Evolutionary conservation across 805 yeast genomes (phyloP).

Genomic region (Candida ulmi): DNA sequence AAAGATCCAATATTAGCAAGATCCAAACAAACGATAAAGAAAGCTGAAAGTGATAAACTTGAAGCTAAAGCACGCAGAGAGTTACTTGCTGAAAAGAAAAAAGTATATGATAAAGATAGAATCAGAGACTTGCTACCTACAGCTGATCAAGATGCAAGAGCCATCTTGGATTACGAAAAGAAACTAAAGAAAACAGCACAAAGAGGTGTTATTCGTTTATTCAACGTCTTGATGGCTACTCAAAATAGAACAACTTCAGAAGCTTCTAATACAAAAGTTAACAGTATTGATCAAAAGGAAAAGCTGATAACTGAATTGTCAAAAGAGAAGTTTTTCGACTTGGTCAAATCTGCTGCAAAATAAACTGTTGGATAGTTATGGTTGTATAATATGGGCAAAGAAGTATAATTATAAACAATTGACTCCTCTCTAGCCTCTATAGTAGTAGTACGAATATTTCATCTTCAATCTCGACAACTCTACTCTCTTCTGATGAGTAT

Average conservation of each 20-base stretch:
- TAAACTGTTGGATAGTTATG: no score
- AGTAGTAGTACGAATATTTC: no score
- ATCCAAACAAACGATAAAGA: conserved; percentile 61
- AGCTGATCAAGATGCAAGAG: conserved; percentile 52
- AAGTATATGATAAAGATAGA: conserved; percentile 59
- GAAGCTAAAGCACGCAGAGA: conserved; percentile 79
- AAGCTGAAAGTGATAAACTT: conserved; percentile 73
- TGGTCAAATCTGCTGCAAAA: conserved; percentile 75
- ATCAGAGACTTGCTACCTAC: conserved; percentile 62
- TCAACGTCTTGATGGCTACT: conserved; percentile 77
- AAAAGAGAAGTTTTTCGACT: conserved; percentile 83
- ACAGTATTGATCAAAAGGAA: conserved; percentile 41
- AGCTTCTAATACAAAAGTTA: conserved; percentile 38
- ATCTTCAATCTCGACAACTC: no score
- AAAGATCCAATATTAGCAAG: conserved; percentile 88
- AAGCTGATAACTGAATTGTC: conserved; percentile 71
- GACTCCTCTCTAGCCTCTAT: no score
- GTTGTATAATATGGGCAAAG: no score
- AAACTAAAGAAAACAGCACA: conserved; percentile 76
- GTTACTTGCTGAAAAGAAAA: conserved; percentile 65
- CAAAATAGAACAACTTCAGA: conserved; percentile 58
- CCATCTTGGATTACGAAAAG: conserved; percentile 60
- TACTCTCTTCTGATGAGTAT: no score
- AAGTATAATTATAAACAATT: no score
- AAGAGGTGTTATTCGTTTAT: conserved; percentile 78